A percentile compares a stretch with the other conserved stretches of the same genome.
phyloP scores from a whole-genome alignment of 73 alveolate species.

The Paramecium bursaria region DNA sequence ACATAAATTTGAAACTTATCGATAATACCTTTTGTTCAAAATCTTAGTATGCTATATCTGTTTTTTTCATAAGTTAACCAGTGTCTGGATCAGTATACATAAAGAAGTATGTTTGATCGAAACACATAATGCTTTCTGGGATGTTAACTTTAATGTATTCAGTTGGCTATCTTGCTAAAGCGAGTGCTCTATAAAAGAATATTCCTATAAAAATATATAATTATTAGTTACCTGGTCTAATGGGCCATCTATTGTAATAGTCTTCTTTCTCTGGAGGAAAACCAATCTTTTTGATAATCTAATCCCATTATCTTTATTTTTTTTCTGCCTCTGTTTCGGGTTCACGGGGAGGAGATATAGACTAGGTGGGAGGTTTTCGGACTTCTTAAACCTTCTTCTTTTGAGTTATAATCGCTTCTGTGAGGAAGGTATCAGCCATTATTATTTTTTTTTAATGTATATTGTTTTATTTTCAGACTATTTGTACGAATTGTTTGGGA shows the following conservation, averaged over 20 bases:
- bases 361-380: conserved; percentile 14
- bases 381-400: not conserved
- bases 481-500: conserved; percentile 67
- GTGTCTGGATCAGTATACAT: conserved; percentile 66
- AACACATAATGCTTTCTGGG: conserved; percentile 65
- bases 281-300: conserved; percentile 54
- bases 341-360: conserved; percentile 49
- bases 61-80: conserved; percentile 60
- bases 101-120: conserved; percentile 52
- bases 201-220: conserved; percentile 39
- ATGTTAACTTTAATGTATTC: conserved; percentile 54
- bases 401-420: conserved; percentile 32
- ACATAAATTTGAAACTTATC: not conserved
- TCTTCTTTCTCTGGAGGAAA: conserved; percentile 66
- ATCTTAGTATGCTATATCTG: conserved; percentile 61
- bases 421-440: conserved; percentile 47
- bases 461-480: conserved; percentile 60
- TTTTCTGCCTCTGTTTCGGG: conserved; percentile 60
- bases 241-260: conserved; percentile 61
- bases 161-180: conserved; percentile 55
- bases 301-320: conserved; percentile 66
- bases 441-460: conserved; percentile 6
- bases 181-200: conserved; percentile 63
- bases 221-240: conserved; percentile 32
- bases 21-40: conserved; percentile 55